Evolutionary conservation across 768 basidiomycete species (phyloP).

Genomic region (Lactarius vividus): DNA sequence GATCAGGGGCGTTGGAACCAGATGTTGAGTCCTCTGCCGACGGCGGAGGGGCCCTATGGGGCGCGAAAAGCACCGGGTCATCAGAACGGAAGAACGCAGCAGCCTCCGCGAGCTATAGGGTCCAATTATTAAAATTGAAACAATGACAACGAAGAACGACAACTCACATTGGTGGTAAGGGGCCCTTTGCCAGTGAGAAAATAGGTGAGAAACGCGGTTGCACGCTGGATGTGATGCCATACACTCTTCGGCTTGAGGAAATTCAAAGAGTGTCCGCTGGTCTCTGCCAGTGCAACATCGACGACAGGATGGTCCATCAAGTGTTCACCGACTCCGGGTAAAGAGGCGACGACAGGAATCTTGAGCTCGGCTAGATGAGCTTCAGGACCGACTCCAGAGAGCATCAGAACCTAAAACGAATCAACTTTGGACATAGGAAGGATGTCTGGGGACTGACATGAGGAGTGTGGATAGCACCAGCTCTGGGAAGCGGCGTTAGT

Average conservation of each 20-base stretch:
- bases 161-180: slow-evolving; percentile 51
- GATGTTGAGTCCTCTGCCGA: slow-evolving; percentile 35
- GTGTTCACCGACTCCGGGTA: slow-evolving; percentile 72
- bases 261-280: slow-evolving; percentile 42
- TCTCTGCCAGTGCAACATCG: slow-evolving; percentile 52
- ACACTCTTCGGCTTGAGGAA: slow-evolving; percentile 33
- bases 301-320: slow-evolving; percentile 68
- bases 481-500: slow-evolving; percentile 37
- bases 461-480: slow-evolving; percentile 62
- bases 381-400: slow-evolving; percentile 75
- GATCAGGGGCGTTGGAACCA: slow-evolving; percentile 36
- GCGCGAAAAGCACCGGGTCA: slow-evolving; percentile 46
- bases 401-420: slow-evolving; percentile 52
- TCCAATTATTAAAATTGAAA: background rate
- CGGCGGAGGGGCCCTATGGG: slow-evolving; percentile 2
- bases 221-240: slow-evolving; percentile 9
- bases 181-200: slow-evolving; percentile 46
- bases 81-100: slow-evolving; percentile 53
- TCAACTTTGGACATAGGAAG: background rate
- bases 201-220: slow-evolving; percentile 41
- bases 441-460: slow-evolving; percentile 36
- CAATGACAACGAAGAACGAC: background rate
- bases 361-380: slow-evolving; percentile 49
- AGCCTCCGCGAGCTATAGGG: slow-evolving; percentile 40
- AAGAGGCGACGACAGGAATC: slow-evolving; percentile 58